Conservation (phyloP, 805 yeast genomes). For the Wickerhamiella domercqiae region DNA sequence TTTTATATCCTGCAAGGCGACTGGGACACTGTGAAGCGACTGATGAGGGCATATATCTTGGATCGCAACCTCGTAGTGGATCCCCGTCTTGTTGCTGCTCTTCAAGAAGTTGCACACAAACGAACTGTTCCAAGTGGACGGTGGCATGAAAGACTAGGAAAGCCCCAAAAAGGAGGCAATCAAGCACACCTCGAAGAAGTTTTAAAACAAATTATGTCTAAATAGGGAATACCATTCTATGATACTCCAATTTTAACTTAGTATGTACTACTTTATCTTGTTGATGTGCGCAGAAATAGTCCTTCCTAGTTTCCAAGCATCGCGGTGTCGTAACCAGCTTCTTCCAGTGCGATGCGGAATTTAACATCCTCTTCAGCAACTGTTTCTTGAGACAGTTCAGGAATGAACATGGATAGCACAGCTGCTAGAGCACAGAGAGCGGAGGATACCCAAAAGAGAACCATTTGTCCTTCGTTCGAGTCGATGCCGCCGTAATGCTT, state of each 20-base stretch:
- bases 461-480: slow-evolving; percentile 42
- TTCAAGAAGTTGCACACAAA: not conserved
- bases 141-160: not conserved
- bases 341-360: slow-evolving; percentile 29
- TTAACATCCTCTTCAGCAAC: slow-evolving; percentile 60
- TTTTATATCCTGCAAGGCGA: not conserved
- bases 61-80: not conserved
- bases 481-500: slow-evolving; percentile 37
- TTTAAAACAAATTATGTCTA: not conserved
- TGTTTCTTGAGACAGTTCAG: slow-evolving; percentile 71
- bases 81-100: not conserved
- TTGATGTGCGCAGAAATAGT: too few species aligned
- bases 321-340: not conserved
- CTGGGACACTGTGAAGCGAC: not conserved
- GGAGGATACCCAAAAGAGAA: slow-evolving; percentile 73
- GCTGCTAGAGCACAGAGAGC: slow-evolving; percentile 63
- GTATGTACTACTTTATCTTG: too few species aligned
- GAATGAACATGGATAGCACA: slow-evolving; percentile 52
- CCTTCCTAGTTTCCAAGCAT: not conserved
- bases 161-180: not conserved
- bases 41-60: not conserved
- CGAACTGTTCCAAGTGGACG: not conserved
- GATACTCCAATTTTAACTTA: too few species aligned
- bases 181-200: not conserved
- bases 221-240: too few species aligned